Evolutionary conservation across 1,139 yeast species (phyloP).

Genomic region (Debaryomyces singareniensis): DNA sequence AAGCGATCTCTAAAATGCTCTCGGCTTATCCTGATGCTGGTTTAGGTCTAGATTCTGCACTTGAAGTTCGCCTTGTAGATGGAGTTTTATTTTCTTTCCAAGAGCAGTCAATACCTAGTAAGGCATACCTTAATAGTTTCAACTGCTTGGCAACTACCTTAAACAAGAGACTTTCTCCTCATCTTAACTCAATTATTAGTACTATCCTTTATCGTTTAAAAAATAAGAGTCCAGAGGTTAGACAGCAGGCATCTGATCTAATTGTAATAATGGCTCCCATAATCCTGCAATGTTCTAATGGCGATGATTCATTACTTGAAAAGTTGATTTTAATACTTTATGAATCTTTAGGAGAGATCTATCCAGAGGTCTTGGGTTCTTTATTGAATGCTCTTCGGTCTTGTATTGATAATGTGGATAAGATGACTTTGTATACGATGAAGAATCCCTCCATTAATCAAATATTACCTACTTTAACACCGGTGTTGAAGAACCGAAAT

Average conservation of each 20-base stretch:
- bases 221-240: conserved; percentile 63
- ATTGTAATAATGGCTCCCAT: conserved; percentile 63
- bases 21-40: conserved; percentile 22
- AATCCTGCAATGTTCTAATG: conserved; percentile 50
- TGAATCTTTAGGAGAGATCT: conserved; percentile 92
- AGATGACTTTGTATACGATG: conserved; percentile 50
- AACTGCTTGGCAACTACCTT: conserved; percentile 62
- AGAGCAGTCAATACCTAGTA: conserved; percentile 57
- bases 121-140: conserved; percentile 55
- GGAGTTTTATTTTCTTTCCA: conserved; percentile 82
- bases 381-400: conserved; percentile 63
- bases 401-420: conserved; percentile 29
- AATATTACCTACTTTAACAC: conserved; percentile 81
- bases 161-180: conserved; percentile 67
- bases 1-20: conserved; percentile 43
- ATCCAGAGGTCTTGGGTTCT: conserved; percentile 90
- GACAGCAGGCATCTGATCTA: conserved; percentile 85
- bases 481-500: conserved; percentile 83
- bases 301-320: conserved; percentile 54
- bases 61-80: conserved; percentile 70
- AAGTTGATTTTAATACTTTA: conserved; percentile 73
- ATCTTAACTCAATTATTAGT: conserved; percentile 67
- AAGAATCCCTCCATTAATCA: conserved; percentile 79
- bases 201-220: conserved; percentile 69
- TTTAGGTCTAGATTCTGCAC: conserved; percentile 29